phyloP scores from a whole-genome alignment of 23 red algal species.

The Cyanidiococcus yangmingshanensis region DNA sequence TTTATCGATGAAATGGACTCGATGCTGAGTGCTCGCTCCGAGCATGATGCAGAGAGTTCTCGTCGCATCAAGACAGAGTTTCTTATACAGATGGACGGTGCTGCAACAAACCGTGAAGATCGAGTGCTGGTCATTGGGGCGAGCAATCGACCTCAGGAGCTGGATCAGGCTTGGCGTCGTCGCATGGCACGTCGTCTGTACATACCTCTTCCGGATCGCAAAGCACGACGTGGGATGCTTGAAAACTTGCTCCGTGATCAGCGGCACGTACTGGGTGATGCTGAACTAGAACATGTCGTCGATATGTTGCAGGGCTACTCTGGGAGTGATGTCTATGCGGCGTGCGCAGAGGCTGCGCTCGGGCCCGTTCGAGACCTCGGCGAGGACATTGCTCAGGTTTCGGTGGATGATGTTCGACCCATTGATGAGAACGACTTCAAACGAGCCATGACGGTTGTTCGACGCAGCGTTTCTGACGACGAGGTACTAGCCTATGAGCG shows the following conservation, averaged over 20 bases:
- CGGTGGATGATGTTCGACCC: slow-evolving; percentile 42
- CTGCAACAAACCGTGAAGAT: slow-evolving; percentile 51
- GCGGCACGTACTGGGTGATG: slow-evolving; percentile 37
- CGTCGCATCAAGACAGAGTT: slow-evolving; percentile 94
- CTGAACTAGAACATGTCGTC: slow-evolving; percentile 31
- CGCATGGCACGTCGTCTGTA: slow-evolving; percentile 78
- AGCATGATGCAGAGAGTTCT: slow-evolving; percentile 64
- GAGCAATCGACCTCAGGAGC: slow-evolving; percentile 82
- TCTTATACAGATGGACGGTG: slow-evolving; percentile 97
- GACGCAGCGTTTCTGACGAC: slow-evolving; percentile 43
- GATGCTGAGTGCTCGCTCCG: slow-evolving; percentile 46
- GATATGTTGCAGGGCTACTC: slow-evolving; percentile 60
- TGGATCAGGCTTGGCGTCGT: slow-evolving; percentile 81
- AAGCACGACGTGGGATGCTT: slow-evolving; percentile 46
- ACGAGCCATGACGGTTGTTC: slow-evolving; percentile 33
- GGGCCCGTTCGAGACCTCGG: slow-evolving; percentile 70
- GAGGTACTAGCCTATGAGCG: slow-evolving; percentile 61
- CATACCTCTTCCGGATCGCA: slow-evolving; percentile 77
- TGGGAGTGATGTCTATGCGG: slow-evolving; percentile 78
- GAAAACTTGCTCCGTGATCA: slow-evolving; percentile 34
- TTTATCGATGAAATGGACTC: slow-evolving; percentile 99
- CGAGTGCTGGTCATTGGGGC: slow-evolving; percentile 93
- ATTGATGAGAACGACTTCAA: slow-evolving; percentile 56
- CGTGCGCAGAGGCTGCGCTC: slow-evolving; percentile 82
- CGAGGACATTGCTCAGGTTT: slow-evolving; percentile 38